Base-by-base conservation (phyloP, 2,329 filamentous ascomycete species). In the Paracoccidioides lutzii region DNA sequence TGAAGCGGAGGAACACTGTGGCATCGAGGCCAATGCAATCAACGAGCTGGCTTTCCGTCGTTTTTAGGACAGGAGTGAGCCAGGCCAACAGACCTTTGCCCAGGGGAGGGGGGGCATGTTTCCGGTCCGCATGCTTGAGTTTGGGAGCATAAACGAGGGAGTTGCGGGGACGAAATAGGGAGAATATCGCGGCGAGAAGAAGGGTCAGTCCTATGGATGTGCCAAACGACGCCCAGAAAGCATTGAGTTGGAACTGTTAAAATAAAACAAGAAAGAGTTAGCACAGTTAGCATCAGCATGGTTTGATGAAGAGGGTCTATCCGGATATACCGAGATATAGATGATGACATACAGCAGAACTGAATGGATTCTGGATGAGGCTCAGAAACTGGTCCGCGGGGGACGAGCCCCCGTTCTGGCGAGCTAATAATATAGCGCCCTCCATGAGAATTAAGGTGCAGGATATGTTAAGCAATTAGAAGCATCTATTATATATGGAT, bases 121-220 rank as follows among this genome's bases (percentile, higher is more conserved):
- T 89, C 62, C 89, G 83, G 69, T 97, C 91, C 67, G 89, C 87
- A 76, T 96, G 85, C 69, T 95, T 95, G 51, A 94, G 78, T 69
- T 94, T 91, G 43, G 93, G 93, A 3, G 93, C 90, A 73, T 98
- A 98, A 50, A 98, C 88, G 63, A 91, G 81, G 55, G 85, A 86
- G 71, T 97, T 91, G 71, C 90, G 90, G 4, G 93, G 93, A 58
- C 93, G 87, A 55, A 97, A 77, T 64, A 96, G 76, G 59, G 89
- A 95, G 78, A 97, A 98, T 61, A 83, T 73, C 57, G 95, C 68
- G 59, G 88, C 84, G 63, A 95, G 84, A 62, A 83, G 76, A 59
- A 80, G 65, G 7, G 89, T 88, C 66, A 93, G 76, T 55, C 82
- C 86, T 46, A 96, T 67, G 3, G 91, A 95, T 28, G 87, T 89